A percentile compares a stretch with the other conserved stretches of the same genome.
Evolutionary conservation across 352 stramenopile genomes (phyloP).

Genomic region (Phytophthora sojae): DNA sequence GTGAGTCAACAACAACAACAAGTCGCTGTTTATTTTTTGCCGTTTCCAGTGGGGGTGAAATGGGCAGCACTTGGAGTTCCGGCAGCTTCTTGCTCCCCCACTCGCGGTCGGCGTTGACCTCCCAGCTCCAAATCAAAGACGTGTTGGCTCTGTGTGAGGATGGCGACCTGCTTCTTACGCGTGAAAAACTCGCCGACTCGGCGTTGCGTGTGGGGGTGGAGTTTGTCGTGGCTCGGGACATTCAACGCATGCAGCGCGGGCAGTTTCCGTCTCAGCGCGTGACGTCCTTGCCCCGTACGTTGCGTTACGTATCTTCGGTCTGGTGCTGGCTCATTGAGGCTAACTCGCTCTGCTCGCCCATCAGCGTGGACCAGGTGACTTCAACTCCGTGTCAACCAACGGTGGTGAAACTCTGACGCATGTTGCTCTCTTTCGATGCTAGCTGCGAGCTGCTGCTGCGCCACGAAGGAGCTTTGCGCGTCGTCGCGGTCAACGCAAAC

Average conservation of each 20-base stretch:
- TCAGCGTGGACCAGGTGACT: conserved; percentile 49
- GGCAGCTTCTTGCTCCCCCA: background rate
- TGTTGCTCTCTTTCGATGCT: background rate
- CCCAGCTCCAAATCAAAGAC: conserved; percentile 36
- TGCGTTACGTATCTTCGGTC: background rate
- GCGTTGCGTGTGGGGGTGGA: conserved; percentile 48
- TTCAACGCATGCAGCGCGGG: conserved; percentile 54
- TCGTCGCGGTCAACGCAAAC: conserved; percentile 21
- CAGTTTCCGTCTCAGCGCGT: conserved; percentile 54
- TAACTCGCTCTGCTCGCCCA: conserved; percentile 4
- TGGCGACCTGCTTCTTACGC: conserved; percentile 62
- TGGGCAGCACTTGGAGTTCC: conserved; percentile 34
- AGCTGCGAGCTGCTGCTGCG: conserved; percentile 45
- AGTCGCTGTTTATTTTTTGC: too few relatives aligned
- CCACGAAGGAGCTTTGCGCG: conserved; percentile 33
- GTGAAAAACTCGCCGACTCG: conserved; percentile 48
- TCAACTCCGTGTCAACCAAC: conserved; percentile 10
- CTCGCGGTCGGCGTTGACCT: conserved; percentile 3
- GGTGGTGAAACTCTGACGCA: background rate
- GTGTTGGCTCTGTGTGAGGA: conserved; percentile 61
- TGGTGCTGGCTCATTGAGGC: background rate
- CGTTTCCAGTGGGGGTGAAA: background rate
- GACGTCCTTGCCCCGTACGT: conserved; percentile 55
- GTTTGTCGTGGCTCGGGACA: conserved; percentile 51
- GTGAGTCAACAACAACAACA: too few relatives aligned